phyloP scores from a whole-genome alignment of 352 stramenopile genomes.

The Lagenidium giganteum region DNA sequence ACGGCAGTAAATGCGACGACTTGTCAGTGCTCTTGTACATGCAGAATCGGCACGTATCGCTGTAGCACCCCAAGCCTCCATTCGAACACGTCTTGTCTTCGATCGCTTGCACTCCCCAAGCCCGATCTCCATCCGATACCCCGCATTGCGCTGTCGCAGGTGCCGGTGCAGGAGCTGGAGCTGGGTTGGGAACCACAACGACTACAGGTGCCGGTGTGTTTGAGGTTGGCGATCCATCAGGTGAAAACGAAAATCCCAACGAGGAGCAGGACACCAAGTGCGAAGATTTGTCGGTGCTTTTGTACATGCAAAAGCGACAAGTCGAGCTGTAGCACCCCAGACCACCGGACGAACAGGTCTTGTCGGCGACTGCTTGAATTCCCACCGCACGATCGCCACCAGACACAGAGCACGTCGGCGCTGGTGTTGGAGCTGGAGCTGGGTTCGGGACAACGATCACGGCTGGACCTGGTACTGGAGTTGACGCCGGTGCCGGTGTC shows the following conservation, averaged over 20 bases:
- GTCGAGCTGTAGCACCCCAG: slow-evolving; percentile 18
- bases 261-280: slow-evolving; percentile 9
- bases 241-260: neutral
- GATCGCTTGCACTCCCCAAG: slow-evolving; percentile 17
- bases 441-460: too few species aligned
- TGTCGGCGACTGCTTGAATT: slow-evolving; percentile 14
- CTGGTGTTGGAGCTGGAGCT: neutral
- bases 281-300: slow-evolving; percentile 8
- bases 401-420: too few species aligned
- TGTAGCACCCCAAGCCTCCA: slow-evolving; percentile 7
- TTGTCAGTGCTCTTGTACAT: slow-evolving; percentile 2
- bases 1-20: slow-evolving; percentile 5
- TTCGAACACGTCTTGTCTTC: slow-evolving; percentile 1
- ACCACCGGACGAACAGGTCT: slow-evolving; percentile 8
- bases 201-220: too few species aligned
- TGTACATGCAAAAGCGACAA: slow-evolving; percentile 17
- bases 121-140: slow-evolving; percentile 25
- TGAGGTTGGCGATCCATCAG: too few species aligned
- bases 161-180: slow-evolving; percentile 1
- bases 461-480: too few species aligned
- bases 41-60: slow-evolving; percentile 7
- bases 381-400: slow-evolving; percentile 10
- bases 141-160: slow-evolving; percentile 17
- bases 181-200: too few species aligned
- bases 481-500: neutral